A percentile compares a stretch with the other conserved stretches of the same genome.
These are phyloP conservation scores for Beauveria asiatica DNA, from an alignment of 2,329 filamentous ascomycete genomes.

Conservation along the genomic window DNA sequence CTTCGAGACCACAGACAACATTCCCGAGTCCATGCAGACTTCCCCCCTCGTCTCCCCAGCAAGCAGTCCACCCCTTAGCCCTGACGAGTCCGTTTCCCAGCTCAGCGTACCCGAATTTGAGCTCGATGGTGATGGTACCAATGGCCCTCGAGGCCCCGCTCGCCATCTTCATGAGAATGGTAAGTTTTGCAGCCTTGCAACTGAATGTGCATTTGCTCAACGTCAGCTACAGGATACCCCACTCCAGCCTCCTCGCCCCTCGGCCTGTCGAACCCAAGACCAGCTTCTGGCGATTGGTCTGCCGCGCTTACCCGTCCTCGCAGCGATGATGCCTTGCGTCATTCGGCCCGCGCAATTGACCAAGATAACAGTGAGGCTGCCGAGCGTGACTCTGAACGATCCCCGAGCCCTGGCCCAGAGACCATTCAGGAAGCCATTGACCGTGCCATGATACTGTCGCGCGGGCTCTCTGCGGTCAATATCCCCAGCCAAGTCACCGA, in stretches of 20 bases:
- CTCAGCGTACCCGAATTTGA: slow-evolving; percentile 64
- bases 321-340: slow-evolving; percentile 47
- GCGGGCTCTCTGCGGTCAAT: slow-evolving; percentile 80
- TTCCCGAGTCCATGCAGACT: slow-evolving; percentile 89
- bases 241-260: slow-evolving; percentile 39
- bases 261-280: slow-evolving; percentile 36
- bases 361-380: slow-evolving; percentile 29
- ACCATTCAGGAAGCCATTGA: slow-evolving; percentile 68
- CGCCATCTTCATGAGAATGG: slow-evolving; percentile 25
- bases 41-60: slow-evolving; percentile 87
- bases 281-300: slow-evolving; percentile 44
- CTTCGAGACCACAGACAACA: slow-evolving; percentile 86
- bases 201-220: slow-evolving; percentile 10
- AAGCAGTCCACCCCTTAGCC: slow-evolving; percentile 64
- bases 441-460: slow-evolving; percentile 75
- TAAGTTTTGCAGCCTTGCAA: slow-evolving; percentile 13
- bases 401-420: slow-evolving; percentile 69
- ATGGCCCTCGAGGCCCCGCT: slow-evolving; percentile 3
- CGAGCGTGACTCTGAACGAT: slow-evolving; percentile 45
- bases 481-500: slow-evolving; percentile 92
- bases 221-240: slow-evolving; percentile 31
- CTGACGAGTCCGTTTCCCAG: slow-evolving; percentile 23
- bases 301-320: slow-evolving; percentile 35
- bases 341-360: slow-evolving; percentile 31
- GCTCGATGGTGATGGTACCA: slow-evolving; percentile 39